Base-by-base conservation (phyloP, 2,329 filamentous ascomycete species). In the Cladosporium cucumerinum region DNA sequence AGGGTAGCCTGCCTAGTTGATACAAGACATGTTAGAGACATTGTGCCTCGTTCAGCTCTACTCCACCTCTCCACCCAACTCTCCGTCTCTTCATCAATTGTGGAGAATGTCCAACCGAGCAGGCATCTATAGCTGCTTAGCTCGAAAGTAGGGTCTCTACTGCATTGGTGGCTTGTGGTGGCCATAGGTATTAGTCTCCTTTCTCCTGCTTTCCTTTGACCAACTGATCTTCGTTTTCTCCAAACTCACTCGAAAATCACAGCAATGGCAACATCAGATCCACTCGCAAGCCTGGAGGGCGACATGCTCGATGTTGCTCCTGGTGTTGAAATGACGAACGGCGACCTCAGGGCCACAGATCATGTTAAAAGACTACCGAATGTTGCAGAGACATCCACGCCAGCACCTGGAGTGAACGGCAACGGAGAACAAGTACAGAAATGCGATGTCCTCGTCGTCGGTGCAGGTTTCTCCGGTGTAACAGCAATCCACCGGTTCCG, bases 401-500 rank as follows among this genome's bases (percentile, higher is more conserved):
- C 30, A 23, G 43, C 39, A 23, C 28, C 12, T 5, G 6, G 54
- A 18, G 28, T 23, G 18, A n/a, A 51, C 14, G 54, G 30, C 18
- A 16, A 32, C 12, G 26, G 43, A 26, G 23, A 25, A 5, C 18
- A 39, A 25, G 46, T 54, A 16, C 46, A 64, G 23, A 43, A 70
- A 16, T 65, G 68, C 34, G 72, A 74, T 57, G 71, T 67, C 3
- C 43, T 73, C 6, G 65, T 72, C n/a, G 74, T 79, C 5, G 78
- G 78, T 36, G 76, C 76, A 34, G 77, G 79, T 0, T 80, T 80
- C 63, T 75, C 76, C 18, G 60, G 79, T 21, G 73, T 80, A 7
- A 80, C 78, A 28, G 66, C 78, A 28, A 76, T 77, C 5, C 69
- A 77, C 69, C 75, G 14, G 71, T 57, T 74, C 34, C 69, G 71